phyloP scores from a whole-genome alignment of 2,329 filamentous ascomycete species.

The Pseudogymnoascus sp. region DNA sequence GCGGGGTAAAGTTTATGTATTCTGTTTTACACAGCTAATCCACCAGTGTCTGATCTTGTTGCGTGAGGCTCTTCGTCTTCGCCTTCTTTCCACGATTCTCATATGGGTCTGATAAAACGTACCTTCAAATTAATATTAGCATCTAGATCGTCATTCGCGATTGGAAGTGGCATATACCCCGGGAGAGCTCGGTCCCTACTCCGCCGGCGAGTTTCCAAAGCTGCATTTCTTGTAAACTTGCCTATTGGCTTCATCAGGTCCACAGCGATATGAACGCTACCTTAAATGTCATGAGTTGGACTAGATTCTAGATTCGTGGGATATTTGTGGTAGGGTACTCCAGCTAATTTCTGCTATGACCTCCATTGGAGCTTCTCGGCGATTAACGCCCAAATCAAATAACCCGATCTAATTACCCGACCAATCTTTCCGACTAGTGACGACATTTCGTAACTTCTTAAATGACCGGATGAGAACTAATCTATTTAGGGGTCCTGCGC shows the following conservation, averaged over 20 bases:
- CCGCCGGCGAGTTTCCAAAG: background rate
- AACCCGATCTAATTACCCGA: background rate
- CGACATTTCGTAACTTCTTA: background rate
- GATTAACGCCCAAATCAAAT: background rate
- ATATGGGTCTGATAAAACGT: background rate
- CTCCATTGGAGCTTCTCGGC: background rate
- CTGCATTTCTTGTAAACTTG: background rate
- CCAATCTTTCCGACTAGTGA: background rate
- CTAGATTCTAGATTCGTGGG: background rate
- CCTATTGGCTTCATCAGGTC: background rate
- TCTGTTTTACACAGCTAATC: background rate
- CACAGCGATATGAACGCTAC: background rate
- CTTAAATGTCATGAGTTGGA: background rate
- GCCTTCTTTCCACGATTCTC: background rate
- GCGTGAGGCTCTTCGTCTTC: background rate
- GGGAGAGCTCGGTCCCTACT: background rate
- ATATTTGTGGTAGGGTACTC: background rate
- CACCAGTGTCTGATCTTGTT: background rate
- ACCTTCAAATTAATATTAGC: background rate
- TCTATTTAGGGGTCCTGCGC: background rate
- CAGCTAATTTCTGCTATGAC: too few species aligned
- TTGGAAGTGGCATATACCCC: background rate
- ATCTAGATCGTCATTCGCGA: background rate
- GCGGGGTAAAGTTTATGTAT: background rate
- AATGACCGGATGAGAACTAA: background rate